Percentiles rank a stretch among this genome's conserved stretches.
Evolutionary conservation across 257 asterid genomes (phyloP).

Genomic region (Craterostigma plantagineum): DNA sequence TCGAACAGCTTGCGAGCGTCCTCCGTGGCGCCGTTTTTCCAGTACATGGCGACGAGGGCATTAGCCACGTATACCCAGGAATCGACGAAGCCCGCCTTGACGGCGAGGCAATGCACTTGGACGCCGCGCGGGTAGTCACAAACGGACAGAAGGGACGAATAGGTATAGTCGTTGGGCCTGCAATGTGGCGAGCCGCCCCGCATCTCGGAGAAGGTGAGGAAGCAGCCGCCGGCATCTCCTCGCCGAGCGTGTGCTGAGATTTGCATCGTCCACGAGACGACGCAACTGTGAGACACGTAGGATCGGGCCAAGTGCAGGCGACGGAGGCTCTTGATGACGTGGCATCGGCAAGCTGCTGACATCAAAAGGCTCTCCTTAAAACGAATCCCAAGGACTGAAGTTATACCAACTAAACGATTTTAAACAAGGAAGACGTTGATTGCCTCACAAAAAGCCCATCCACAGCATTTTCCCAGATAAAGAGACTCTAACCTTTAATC

Average conservation of each 20-base stretch:
- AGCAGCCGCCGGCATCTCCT: conserved; percentile 26
- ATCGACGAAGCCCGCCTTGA: conserved; percentile 33
- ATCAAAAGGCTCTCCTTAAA: too few relatives aligned
- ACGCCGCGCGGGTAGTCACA: conserved; percentile 45
- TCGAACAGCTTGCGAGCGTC: conserved; percentile 57
- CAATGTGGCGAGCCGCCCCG: conserved; percentile 23
- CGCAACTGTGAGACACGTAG: conserved; percentile 27
- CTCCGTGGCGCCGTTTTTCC: conserved; percentile 17
- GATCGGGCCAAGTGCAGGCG: too few relatives aligned
- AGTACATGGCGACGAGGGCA: conserved; percentile 64
- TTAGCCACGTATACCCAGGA: conserved; percentile 67
- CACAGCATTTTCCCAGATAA: too few relatives aligned
- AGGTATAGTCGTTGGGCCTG: conserved; percentile 64
- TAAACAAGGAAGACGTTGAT: too few relatives aligned
- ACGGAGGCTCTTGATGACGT: too few relatives aligned
- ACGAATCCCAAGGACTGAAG: too few relatives aligned
- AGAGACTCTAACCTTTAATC: too few relatives aligned
- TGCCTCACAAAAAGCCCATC: too few relatives aligned
- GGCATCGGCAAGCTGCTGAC: too few relatives aligned
- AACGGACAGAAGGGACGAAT: conserved; percentile 43
- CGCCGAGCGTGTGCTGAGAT: conserved; percentile 55
- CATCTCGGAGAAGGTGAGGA: conserved; percentile 20
- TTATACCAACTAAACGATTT: too few relatives aligned
- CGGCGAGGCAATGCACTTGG: conserved; percentile 48
- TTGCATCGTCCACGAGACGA: conserved; percentile 63